These are phyloP conservation scores for Prunus fruticosa DNA, from an alignment of 306 rosid species.

Conservation along the genomic window DNA sequence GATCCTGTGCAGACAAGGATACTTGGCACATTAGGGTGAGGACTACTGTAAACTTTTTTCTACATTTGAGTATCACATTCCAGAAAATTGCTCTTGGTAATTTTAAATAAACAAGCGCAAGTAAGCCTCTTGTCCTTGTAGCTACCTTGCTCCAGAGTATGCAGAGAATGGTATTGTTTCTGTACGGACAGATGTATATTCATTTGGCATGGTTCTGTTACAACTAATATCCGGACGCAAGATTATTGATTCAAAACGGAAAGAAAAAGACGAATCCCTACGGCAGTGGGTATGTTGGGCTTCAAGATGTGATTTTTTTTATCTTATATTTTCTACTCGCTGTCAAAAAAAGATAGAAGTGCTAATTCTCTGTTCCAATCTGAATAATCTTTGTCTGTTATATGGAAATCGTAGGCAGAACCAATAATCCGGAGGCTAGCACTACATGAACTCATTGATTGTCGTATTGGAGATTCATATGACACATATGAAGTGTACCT, in stretches of 20 bases:
- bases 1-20: conserved; percentile 57
- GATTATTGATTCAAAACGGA: conserved; percentile 33
- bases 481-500: conserved; percentile 57
- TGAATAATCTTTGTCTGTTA: neutral
- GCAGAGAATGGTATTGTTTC: conserved; percentile 73
- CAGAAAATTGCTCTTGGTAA: neutral
- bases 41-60: conserved; percentile 2
- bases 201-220: conserved; percentile 64
- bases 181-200: conserved; percentile 64
- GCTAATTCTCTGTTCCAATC: neutral
- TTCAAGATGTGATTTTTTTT: neutral
- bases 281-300: conserved; percentile 64
- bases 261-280: conserved; percentile 43
- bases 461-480: conserved; percentile 57
- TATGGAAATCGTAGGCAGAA: conserved; percentile 45
- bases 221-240: conserved; percentile 72
- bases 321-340: neutral
- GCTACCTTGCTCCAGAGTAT: conserved; percentile 84
- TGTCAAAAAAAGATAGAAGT: neutral
- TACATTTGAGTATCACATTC: neutral
- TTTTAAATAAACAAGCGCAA: neutral
- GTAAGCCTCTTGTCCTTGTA: conserved; percentile 25
- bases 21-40: conserved; percentile 87
- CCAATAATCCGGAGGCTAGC: conserved; percentile 60
- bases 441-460: conserved; percentile 68